Evolutionary conservation across 495 filamentous ascomycete genomes (phyloP), one percentile per base, ranked within the genome.

Genomic region (Melanomma pulvis-pyrius): DNA sequence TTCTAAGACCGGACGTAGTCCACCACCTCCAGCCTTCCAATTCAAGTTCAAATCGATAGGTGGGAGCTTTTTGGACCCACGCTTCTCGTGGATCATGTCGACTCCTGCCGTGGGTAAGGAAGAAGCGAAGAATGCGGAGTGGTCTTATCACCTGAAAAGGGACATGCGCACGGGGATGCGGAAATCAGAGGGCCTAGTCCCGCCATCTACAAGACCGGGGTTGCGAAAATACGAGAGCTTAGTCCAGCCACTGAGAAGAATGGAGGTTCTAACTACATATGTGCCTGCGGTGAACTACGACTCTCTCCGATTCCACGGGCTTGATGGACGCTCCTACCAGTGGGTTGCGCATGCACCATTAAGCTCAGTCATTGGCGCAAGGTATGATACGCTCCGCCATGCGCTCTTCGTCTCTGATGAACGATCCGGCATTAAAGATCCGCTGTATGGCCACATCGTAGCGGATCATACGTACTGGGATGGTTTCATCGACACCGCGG

Each of bases 381-480:
- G 62, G 6, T 70, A 51, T 30, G 68, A 66, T 24, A 63, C 58
- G 5, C 26, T 66, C 2, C 68, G 68, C 19, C 68, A 70, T 25
- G 68, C 68, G 19, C 58, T 70, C 30, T 70, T 70, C 51, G 59
- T 53, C 21, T 46, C 39, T 28, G 57, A 21, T 9, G 22, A 57
- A 36, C n/a, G 28, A 5, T 49, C 8, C 1, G 30, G 34, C 2
- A 46, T 36, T 19, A 39, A 41, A 7, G 52, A 68, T 34, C 65
- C 65, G 17, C 51, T 68, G 24, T 68, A 58, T 19, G 65, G 65
- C 11, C 56, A 59, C 36, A 70, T 70, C 15, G 62, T 70, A 0
- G 68, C 68, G 0, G 68, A 70, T 30, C 68, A 70, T 28, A 41
- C 50, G n/a, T 66, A 46, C 52, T 66, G 55, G 57, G 68, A 70